Base-by-base conservation (phyloP, 2,329 filamentous ascomycete genomes). In the Aspergillus calidoustus region DNA sequence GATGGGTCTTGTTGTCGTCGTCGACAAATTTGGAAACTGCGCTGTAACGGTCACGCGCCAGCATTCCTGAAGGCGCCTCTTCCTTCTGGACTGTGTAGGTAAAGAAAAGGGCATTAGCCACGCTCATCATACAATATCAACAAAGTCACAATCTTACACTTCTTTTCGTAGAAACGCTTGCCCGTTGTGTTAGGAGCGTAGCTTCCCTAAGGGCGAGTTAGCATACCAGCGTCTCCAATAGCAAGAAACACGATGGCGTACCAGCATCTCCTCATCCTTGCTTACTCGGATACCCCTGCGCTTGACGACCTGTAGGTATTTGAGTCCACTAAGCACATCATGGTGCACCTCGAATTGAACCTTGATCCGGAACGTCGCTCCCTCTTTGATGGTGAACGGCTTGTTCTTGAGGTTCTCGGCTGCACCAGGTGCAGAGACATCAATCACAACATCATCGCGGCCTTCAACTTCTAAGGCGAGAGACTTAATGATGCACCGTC, bases 241-340 rank as follows among this genome's bases (percentile, higher is more conserved):
- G 23, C 34, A 49, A 49, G 13, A 47, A 25, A 64, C 9, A 53
- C 4, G 8, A 22, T 25, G 34, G 84, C 89, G 74, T 80, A 95
- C 93, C 86, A 99, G 91, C 95, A 99, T 99, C 83, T 98, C 94
- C 71, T 96, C 91, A 74, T 95, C 91, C 87, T 97, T 99, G 83
- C 90, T 91, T 64, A 94, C 87, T 62, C 87, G 87, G 76, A 98
- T 85, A 58, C 91, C 91, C 84, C 93, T 93, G 71, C 93, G 86
- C 86, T 95, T 96, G 65, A 97, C 91, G 46, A 93, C 86, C 82
- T 99, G 95, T 61, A 99, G 87, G 79, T 98, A 99, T 82, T 97
- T 96, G 75, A 99, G 82, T 50, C 95, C 95, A 71, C 91, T 95
- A 59, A 98, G 86, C 68, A 99, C 94, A 80, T 98, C 91, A 78